Conservation (phyloP, 2,329 filamentous ascomycete species). For the Akanthomyces lecanii region DNA sequence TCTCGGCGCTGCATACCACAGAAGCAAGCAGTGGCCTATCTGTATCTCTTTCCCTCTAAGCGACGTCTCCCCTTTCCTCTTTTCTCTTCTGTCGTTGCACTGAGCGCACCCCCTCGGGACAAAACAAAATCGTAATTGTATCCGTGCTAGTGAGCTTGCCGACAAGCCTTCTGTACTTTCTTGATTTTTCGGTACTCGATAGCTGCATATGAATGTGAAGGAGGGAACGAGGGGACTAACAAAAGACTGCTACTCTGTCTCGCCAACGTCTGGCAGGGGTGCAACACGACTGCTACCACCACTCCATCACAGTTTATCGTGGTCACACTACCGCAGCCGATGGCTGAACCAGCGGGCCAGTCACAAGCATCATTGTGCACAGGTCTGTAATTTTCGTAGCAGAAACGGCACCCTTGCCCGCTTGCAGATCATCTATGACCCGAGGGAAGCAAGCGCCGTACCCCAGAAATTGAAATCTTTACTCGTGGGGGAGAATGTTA, state of each 20-base stretch:
- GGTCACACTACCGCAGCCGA: background rate
- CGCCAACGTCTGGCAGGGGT: background rate
- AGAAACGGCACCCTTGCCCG: background rate
- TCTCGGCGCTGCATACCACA: background rate
- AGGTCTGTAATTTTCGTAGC: background rate
- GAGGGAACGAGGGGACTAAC: background rate
- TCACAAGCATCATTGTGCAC: background rate
- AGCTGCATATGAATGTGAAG: too few species aligned
- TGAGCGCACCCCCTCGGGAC: background rate
- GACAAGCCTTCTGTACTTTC: background rate
- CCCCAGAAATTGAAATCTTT: background rate
- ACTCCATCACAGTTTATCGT: background rate
- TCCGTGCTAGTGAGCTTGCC: background rate
- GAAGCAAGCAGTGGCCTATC: background rate
- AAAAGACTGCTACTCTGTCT: background rate
- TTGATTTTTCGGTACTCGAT: too few species aligned
- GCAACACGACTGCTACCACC: background rate
- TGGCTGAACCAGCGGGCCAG: background rate
- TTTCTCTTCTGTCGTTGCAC: background rate
- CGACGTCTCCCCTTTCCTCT: conserved; percentile 1
- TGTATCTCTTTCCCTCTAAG: background rate
- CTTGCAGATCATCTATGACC: background rate
- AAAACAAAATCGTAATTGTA: too few species aligned
- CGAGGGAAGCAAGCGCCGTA: background rate
- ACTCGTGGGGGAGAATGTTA: background rate